phyloP scores from a whole-genome alignment of 2,329 filamentous ascomycete species.

The Monilinia polystroma region DNA sequence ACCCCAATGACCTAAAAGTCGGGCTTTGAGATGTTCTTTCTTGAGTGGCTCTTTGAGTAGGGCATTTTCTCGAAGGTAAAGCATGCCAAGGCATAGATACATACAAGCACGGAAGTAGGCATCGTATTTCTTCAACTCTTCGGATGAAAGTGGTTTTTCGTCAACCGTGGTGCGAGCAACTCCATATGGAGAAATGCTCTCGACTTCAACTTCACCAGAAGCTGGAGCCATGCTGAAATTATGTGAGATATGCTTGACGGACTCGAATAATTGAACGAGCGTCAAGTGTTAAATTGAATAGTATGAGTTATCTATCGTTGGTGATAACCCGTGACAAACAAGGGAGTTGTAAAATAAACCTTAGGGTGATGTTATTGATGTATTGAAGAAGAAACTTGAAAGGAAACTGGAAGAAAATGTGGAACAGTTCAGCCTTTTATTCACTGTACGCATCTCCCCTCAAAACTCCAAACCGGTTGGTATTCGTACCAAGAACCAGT shows the following conservation, averaged over 20 bases:
- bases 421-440: constrained; percentile 1
- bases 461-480: background rate
- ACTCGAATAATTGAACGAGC: background rate
- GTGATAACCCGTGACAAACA: background rate
- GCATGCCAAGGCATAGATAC: constrained; percentile 77
- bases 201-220: constrained; percentile 43
- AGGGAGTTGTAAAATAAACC: background rate
- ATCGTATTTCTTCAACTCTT: constrained; percentile 67
- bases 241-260: background rate
- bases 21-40: constrained; percentile 67
- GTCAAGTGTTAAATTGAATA: background rate
- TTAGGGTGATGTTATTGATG: background rate
- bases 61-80: constrained; percentile 73
- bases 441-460: background rate
- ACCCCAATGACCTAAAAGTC: constrained; percentile 75
- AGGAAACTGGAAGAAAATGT: background rate
- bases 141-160: constrained; percentile 59
- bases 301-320: background rate
- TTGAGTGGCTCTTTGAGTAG: constrained; percentile 68
- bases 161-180: constrained; percentile 63
- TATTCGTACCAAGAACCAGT: constrained; percentile 5
- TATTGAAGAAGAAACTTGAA: background rate
- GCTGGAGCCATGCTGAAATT: constrained; percentile 31
- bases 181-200: constrained; percentile 64
- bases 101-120: constrained; percentile 73